Conservation (phyloP, 495 filamentous ascomycete species). For the Bacidia gigantensis region DNA sequence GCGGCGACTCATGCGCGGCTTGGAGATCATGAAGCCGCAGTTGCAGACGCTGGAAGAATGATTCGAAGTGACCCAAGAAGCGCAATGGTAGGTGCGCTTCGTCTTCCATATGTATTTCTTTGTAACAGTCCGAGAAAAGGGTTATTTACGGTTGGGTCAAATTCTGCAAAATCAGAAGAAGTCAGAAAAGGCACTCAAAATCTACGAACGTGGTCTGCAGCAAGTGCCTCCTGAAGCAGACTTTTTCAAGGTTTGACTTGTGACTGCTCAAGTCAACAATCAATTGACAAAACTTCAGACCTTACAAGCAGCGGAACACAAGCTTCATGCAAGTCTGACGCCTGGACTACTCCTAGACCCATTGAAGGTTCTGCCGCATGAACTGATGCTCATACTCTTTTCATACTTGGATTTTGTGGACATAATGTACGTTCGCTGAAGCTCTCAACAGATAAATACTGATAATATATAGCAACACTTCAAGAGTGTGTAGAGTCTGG, state of each 20-base stretch:
- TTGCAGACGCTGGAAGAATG: slow-evolving; percentile 46
- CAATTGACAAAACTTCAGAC: slow-evolving; percentile 18
- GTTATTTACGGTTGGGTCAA: slow-evolving; percentile 53
- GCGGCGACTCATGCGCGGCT: slow-evolving; percentile 48
- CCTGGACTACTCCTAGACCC: slow-evolving; percentile 30
- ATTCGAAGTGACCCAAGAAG: slow-evolving; percentile 37
- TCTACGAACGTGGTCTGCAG: slow-evolving; percentile 47
- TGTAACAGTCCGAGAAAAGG: slow-evolving; percentile 25
- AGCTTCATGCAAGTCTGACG: slow-evolving; percentile 25
- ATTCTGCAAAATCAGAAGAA: slow-evolving; percentile 43
- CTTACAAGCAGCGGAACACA: slow-evolving; percentile 31
- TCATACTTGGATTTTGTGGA: slow-evolving; percentile 33
- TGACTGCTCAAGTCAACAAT: slow-evolving; percentile 8
- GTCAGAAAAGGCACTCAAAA: slow-evolving; percentile 36
- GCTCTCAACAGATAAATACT: not conserved
- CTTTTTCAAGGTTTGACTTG: slow-evolving; percentile 30
- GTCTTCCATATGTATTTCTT: not conserved
- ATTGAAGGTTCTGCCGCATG: slow-evolving; percentile 33
- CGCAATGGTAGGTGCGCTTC: slow-evolving; percentile 29
- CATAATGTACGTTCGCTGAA: slow-evolving; percentile 31
- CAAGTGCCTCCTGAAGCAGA: slow-evolving; percentile 30
- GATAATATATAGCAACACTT: slow-evolving; percentile 24
- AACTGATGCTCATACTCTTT: slow-evolving; percentile 34
- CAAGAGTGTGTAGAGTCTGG: slow-evolving; percentile 43
- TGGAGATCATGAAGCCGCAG: slow-evolving; percentile 35